Conservation (phyloP, 805 yeast species). For the Candida ficus region DNA sequence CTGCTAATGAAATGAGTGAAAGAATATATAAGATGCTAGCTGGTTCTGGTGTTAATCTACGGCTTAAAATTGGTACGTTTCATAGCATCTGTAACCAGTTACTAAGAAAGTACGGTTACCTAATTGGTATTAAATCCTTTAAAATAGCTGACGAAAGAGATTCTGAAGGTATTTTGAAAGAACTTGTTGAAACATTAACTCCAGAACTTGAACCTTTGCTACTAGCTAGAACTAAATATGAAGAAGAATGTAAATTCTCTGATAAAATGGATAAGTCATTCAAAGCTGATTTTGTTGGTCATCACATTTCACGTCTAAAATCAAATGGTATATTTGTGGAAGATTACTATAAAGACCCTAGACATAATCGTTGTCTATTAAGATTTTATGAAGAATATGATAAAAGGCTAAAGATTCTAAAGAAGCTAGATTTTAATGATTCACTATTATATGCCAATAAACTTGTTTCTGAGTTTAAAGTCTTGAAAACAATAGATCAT, state of each 20-base stretch:
- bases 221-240: not conserved
- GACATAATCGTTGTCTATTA: conserved; percentile 29
- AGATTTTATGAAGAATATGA: conserved; percentile 52
- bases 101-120: conserved; percentile 48
- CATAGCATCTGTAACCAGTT: conserved; percentile 74
- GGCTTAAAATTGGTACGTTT: conserved; percentile 78
- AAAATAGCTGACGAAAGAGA: conserved; percentile 67
- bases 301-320: conserved; percentile 49
- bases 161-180: conserved; percentile 39
- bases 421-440: conserved; percentile 78
- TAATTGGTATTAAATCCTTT: conserved; percentile 39
- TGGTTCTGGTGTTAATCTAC: conserved; percentile 28
- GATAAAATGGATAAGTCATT: conserved; percentile 4
- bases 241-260: not conserved
- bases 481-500: conserved; percentile 42
- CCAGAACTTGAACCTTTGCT: conserved; percentile 3
- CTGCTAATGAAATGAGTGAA: conserved; percentile 79
- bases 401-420: conserved; percentile 33
- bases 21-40: conserved; percentile 41
- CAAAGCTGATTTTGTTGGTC: conserved; percentile 9
- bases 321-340: conserved; percentile 44
- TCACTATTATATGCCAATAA: conserved; percentile 52
- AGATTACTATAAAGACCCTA: conserved; percentile 28
- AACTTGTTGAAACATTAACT: conserved; percentile 27
- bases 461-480: conserved; percentile 33